Percentiles rank a stretch among this genome's conserved stretches.
These are phyloP conservation scores for Coemansia sp. DNA, from an alignment of 192 early-diverging fungal genomes.

Conservation along the genomic window DNA sequence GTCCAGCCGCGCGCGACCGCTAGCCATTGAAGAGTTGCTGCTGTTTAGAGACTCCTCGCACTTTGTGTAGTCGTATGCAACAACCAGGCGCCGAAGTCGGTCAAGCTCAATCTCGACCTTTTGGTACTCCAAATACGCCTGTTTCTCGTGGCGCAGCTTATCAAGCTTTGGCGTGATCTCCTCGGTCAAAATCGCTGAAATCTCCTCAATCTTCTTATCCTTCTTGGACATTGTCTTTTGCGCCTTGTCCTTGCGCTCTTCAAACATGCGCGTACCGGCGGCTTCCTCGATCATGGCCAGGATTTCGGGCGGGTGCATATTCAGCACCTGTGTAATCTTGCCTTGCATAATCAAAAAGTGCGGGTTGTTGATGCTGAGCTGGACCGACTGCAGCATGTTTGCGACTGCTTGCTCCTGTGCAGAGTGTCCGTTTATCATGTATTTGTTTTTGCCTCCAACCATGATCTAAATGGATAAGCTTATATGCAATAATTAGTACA, in stretches of 20 bases:
- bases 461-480: conserved; percentile 42
- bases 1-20: conserved; percentile 36
- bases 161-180: conserved; percentile 94
- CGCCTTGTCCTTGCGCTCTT: conserved; percentile 96
- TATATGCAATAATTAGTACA: not conserved
- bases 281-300: conserved; percentile 99
- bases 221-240: conserved; percentile 92
- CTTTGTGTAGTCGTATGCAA: conserved; percentile 80
- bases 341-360: conserved; percentile 99
- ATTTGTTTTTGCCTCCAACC: conserved; percentile 93
- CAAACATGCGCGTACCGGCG: conserved; percentile 98
- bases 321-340: conserved; percentile 97
- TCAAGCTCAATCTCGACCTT: conserved; percentile 90
- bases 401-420: conserved; percentile 86
- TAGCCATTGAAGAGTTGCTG: conserved; percentile 26
- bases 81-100: conserved; percentile 69
- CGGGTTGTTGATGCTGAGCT: conserved; percentile 98
- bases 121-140: conserved; percentile 88
- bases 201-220: conserved; percentile 92
- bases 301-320: conserved; percentile 97
- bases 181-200: conserved; percentile 72
- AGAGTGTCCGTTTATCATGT: conserved; percentile 91
- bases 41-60: conserved; percentile 62
- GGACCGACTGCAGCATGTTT: conserved; percentile 94
- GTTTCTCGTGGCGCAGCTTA: conserved; percentile 80